Evolutionary conservation across 805 yeast species (phyloP).

Genomic region (Ogataea zsoltii): DNA sequence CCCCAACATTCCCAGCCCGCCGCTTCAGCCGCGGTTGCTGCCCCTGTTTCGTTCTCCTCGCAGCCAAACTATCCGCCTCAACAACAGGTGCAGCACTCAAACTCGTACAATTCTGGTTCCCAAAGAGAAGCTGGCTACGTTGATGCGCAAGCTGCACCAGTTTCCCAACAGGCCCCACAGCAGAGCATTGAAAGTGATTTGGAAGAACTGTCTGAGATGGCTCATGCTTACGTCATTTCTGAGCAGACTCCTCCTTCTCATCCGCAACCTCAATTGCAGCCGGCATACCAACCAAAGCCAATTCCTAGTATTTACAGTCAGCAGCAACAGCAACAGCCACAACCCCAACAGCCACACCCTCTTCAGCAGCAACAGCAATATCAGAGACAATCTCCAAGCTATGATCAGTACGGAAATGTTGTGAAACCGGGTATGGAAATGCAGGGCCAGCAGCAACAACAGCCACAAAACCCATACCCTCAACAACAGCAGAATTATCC

Average conservation of each 20-base stretch:
- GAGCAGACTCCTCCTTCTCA: conserved; percentile 28
- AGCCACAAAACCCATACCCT: not conserved
- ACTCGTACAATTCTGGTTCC: conserved; percentile 1
- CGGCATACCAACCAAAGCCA: conserved; percentile 22
- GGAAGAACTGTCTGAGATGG: conserved; percentile 35
- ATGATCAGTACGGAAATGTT: conserved; percentile 22
- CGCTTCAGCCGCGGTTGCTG: not conserved
- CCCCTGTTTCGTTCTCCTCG: conserved; percentile 3
- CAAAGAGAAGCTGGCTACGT: conserved; percentile 5
- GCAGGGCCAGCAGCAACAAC: conserved; percentile 6
- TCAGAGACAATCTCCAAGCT: conserved; percentile 14
- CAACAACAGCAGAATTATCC: conserved; percentile 4
- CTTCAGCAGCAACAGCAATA: conserved; percentile 9
- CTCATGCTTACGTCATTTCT: conserved; percentile 29
- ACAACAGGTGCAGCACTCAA: conserved; percentile 1
- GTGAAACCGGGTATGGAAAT: conserved; percentile 17
- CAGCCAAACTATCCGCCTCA: conserved; percentile 6
- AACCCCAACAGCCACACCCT: conserved; percentile 20
- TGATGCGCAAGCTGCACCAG: conserved; percentile 13
- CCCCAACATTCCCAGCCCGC: not conserved
- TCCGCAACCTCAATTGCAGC: conserved; percentile 18
- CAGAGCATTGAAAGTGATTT: conserved; percentile 29
- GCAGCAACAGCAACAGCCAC: conserved; percentile 15
- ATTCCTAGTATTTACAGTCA: conserved; percentile 20
- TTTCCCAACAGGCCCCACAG: conserved; percentile 8